Evolutionary conservation across 208 protist genomes (phyloP).

Genomic region (Novymonas esmeraldas): DNA sequence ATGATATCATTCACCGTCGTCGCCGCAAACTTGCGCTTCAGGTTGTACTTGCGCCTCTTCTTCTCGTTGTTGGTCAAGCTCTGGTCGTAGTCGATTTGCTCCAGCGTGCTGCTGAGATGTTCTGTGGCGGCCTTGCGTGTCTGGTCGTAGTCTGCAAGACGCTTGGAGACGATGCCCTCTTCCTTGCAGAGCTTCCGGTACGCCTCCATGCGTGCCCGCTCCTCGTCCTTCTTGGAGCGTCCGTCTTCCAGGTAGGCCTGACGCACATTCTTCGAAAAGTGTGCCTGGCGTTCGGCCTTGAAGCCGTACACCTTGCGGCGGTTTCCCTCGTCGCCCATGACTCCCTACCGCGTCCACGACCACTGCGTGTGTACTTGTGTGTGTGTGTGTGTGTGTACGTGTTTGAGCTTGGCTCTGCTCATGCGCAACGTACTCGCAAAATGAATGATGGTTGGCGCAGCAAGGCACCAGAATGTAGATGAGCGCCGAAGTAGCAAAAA

Average conservation of each 20-base stretch:
- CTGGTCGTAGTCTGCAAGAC: conserved; percentile 83
- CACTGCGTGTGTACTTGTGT: background rate
- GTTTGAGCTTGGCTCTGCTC: too few species aligned
- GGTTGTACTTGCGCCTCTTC: conserved; percentile 83
- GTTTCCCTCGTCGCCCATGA: conserved; percentile 24
- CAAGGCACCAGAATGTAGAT: too few species aligned
- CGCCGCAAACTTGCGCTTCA: conserved; percentile 87
- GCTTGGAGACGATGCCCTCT: conserved; percentile 83
- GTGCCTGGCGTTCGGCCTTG: conserved; percentile 73
- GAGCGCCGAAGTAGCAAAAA: too few species aligned
- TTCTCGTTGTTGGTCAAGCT: conserved; percentile 89
- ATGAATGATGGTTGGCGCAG: too few species aligned
- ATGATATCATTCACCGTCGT: conserved; percentile 71
- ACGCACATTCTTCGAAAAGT: conserved; percentile 74
- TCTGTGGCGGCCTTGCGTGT: conserved; percentile 41
- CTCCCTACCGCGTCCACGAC: background rate
- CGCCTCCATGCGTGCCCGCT: conserved; percentile 86
- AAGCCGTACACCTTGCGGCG: conserved; percentile 64
- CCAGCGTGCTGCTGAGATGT: conserved; percentile 47
- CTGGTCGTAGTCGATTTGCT: conserved; percentile 84
- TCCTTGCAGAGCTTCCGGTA: conserved; percentile 84
- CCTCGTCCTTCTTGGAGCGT: conserved; percentile 71
- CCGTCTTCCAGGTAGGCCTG: conserved; percentile 63
- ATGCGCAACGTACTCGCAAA: too few species aligned
- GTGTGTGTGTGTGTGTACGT: background rate